Evolutionary conservation across 306 rosid genomes (phyloP), one percentile per base, ranked within the genome.

Genomic region (Delonix regia): DNA sequence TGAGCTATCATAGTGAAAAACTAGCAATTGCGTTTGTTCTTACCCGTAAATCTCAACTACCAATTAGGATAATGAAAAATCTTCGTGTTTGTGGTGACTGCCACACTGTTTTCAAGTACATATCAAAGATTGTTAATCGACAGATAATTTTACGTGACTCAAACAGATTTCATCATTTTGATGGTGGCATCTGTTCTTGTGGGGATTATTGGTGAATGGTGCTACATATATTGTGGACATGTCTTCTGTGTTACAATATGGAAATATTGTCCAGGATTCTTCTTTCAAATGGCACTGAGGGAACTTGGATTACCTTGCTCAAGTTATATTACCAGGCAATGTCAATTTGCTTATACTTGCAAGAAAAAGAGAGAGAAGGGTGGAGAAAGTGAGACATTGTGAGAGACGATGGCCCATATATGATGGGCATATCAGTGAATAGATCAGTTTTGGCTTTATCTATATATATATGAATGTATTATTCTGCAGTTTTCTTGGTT

Each of bases 11-110:
- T 68, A 94, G 98, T 78, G 97, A 94, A 87, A 94, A 92, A 69
- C 85, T 94, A 52, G 98, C 97, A 0, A 81, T 94, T 70, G 96
- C 98, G 71, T 94, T 90, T 87, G 97, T 82, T 81, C 98, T 94
- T 63, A 90, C 94, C 56, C 91, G 87, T 24, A 79, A 85, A 69
- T 94, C 98, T 7, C 86, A 89, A 66, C 49, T 90, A 80, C 91
- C 98, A n/a, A 89, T 92, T 70, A 86, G 98, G 88, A 94, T 90
- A 77, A 90, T 94, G 96, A 94, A 94, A 81, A 94, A 92, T 76
- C 94, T 94, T 33, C 88, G 98, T 30, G 90, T 94, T 79, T 94
- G 97, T 74, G 97, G 97, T 74, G 98, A 94, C 77, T 94, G 98
- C 83, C 98, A 94, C 83, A 76, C 92, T 55, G 96, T 94, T 80